Conservation (phyloP, 1,284 basidiomycete genomes). For the Marasmius sp. region DNA sequence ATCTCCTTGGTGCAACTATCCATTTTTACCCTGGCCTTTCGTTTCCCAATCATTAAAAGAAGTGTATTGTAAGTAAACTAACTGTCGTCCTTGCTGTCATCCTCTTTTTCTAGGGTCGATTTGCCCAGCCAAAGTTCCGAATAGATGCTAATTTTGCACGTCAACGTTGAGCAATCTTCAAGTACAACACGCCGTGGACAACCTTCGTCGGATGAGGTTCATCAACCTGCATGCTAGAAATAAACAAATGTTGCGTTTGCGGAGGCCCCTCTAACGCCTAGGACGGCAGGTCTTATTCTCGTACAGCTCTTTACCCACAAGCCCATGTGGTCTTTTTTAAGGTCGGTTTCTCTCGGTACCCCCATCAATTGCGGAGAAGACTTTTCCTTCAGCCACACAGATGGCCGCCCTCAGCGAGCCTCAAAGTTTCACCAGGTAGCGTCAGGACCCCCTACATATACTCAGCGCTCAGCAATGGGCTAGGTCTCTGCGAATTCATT, state of each 20-base stretch:
- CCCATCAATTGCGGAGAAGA: neutral
- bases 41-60: neutral
- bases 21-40: constrained; percentile 11
- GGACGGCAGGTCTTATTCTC: neutral
- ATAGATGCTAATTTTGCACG: constrained; percentile 4
- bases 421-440: no score
- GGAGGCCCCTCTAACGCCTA: neutral
- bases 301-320: neutral
- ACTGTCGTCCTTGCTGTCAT: constrained; percentile 6
- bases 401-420: no score
- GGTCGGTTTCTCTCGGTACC: neutral
- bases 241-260: neutral
- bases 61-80: constrained; percentile 3
- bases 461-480: no score
- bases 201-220: neutral
- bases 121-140: neutral
- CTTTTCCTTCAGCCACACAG: no score
- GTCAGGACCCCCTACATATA: no score
- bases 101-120: neutral
- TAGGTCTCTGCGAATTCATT: no score
- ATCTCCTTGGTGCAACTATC: constrained; percentile 5
- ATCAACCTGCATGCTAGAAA: neutral
- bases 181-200: neutral
- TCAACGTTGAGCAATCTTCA: neutral
- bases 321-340: neutral